Evolutionary conservation across 1,139 yeast genomes (phyloP), one percentile per base, ranked within the genome.

Genomic region (Kodamaea alishanica): DNA sequence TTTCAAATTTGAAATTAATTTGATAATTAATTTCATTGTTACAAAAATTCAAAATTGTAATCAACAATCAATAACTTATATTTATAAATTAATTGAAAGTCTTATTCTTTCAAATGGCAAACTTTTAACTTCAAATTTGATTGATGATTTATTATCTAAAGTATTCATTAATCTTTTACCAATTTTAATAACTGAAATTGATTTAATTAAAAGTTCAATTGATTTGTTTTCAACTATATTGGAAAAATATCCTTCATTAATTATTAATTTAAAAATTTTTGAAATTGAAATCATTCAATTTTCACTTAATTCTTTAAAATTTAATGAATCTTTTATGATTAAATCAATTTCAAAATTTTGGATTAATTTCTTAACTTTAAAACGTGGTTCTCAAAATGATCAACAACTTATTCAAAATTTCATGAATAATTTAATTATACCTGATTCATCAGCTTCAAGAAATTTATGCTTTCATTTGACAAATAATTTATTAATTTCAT

Each of bases 261-360:
- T 79, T 1, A 45, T 81, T 2, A 54, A 67, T 11, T 54, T 66
- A n/a, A 47, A 52, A 1, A 45, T 55, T 2, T 66, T 74, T 33
- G 61, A 65, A 9, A 45, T 55, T 28, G 41, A 53, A n/a, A 50
- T 79, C 8, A 35, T 80, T 22, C 62, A 63, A 12, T 66, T 73
- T 56, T 63, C 67, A 28, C 54, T 82, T 4, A 58, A 65, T 6
- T 68, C 77, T 9, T 61, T 86, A 31, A 52, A 61, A 6, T 71
- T 80, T 0, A 72, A 73, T 36, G 96, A 87, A 55, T 70, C 83
- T 38, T 79, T 83, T 50, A 76, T 86, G 2, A 61, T 87, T 32
- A 77, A 78, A 44, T 70, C 88, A 0, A 69, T 78, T 0, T 68
- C 77, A 39, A 73, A 75, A 45, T 86, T 87, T 50, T 87, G 95